phyloP scores from a whole-genome alignment of 75 land plant genomes.

The Gnetum montanum region DNA sequence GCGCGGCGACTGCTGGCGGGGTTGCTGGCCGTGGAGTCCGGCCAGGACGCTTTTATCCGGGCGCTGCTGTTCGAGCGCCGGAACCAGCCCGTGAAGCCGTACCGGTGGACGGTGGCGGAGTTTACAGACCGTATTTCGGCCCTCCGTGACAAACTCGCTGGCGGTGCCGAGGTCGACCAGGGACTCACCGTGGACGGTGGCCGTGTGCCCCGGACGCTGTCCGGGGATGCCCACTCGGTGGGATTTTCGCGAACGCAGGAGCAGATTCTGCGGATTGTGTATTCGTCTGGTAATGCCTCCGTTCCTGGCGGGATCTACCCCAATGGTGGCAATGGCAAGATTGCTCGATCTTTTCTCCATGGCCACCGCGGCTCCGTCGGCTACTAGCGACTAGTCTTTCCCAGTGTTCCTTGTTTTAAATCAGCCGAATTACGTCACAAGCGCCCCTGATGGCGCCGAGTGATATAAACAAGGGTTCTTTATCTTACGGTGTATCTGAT shows the following conservation, averaged over 20 bases:
- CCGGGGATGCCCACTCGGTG: slow-evolving; percentile 40
- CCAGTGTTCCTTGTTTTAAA: no score
- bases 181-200: slow-evolving; percentile 55
- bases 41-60: slow-evolving; percentile 79
- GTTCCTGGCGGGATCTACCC: not conserved
- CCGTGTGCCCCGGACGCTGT: slow-evolving; percentile 31
- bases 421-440: no score
- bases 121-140: slow-evolving; percentile 45
- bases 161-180: slow-evolving; percentile 42
- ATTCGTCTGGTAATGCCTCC: slow-evolving; percentile 33
- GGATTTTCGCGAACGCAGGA: slow-evolving; percentile 43
- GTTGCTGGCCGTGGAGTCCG: slow-evolving; percentile 74
- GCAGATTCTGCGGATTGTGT: slow-evolving; percentile 61
- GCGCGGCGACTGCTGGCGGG: slow-evolving; percentile 35
- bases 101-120: slow-evolving; percentile 39
- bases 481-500: no score
- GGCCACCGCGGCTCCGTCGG: no score
- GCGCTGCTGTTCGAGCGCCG: slow-evolving; percentile 33
- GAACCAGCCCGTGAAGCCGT: slow-evolving; percentile 9
- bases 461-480: no score
- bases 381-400: no score
- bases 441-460: no score
- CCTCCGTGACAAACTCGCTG: slow-evolving; percentile 41
- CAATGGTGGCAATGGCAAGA: not conserved
- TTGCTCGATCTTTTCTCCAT: no score